Evolutionary conservation across 805 yeast species (phyloP), one percentile per base, ranked within the genome.

Genomic region (Starmerella ratchasimensis): DNA sequence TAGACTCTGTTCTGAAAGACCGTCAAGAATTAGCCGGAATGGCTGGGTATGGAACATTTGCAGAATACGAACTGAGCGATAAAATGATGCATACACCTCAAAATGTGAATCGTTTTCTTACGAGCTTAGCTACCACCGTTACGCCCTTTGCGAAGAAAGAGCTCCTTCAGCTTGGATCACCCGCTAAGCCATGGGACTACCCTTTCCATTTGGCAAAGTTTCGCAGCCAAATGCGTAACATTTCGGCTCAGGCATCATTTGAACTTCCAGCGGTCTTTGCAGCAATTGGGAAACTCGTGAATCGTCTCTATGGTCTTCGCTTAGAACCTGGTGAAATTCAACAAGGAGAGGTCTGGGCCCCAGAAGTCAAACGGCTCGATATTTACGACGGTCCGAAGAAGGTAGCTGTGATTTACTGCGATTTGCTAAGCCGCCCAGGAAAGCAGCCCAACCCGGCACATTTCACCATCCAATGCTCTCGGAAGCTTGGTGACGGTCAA

Each of bases 381-480:
- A 94, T 82, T 6, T 69, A 72, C 27, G 76, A 75, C 26, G 56
- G 60, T 0, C 68, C 72, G 24, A 79, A 75, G 0, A 54, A 75
- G 20, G 67, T 80, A 29, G 98, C 97, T 2, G 71, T 78, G 34
- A 72, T 90, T 19, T 90, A 90, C 55, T 71, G 93, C 48, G 98
- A 90, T 56, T 64, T 90, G 36, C 81, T 88, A 64, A 77, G 79
- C 45, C 67, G 94, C 37, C 67, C 65, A 7, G 77, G 78, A 11
- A 80, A 80, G 56, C 72, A 80, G 1, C 75, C 82, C 1, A 74
- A 78, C 41, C 96, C 98, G 1, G 93, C 97, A 0, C 98, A 90
- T 59, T 90, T 82, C 60, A 90, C 97, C 0, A 81, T 90, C 6
- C 83, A 90, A 44, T 90, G 97, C 52, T 81, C 94, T n/a, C 69